phyloP scores from a whole-genome alignment of 2,329 filamentous ascomycete species.

The Fusarium vanettenii region DNA sequence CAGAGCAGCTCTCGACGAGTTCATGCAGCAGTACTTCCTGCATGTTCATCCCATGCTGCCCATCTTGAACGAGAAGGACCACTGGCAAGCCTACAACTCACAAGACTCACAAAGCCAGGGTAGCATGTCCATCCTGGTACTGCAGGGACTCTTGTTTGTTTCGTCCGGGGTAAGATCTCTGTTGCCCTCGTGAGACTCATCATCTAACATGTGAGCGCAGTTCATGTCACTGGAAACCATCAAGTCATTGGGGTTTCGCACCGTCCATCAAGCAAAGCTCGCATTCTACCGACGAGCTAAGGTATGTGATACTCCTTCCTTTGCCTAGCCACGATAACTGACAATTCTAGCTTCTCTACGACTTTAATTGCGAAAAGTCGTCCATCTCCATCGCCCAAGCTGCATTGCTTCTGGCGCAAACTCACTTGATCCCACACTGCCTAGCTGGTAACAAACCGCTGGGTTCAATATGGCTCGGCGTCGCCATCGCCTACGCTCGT shows the following conservation, averaged over 20 bases:
- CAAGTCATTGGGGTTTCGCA: constrained; percentile 34
- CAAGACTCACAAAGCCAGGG: constrained; percentile 1
- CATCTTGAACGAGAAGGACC: constrained; percentile 40
- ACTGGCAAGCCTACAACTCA: constrained; percentile 39
- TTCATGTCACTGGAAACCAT: constrained; percentile 37
- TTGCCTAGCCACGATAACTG: neutral
- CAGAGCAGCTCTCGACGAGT: constrained; percentile 39
- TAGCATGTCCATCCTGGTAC: constrained; percentile 36
- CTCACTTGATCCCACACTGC: constrained; percentile 38
- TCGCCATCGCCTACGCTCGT: constrained; percentile 41
- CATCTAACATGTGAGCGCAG: constrained; percentile 1
- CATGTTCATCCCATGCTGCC: constrained; percentile 47
- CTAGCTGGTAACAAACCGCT: constrained; percentile 41
- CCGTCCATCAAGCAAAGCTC: constrained; percentile 38
- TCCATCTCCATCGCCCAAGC: constrained; percentile 41
- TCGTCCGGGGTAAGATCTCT: constrained; percentile 27
- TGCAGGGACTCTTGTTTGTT: constrained; percentile 40
- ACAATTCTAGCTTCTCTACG: constrained; percentile 35
- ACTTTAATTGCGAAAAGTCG: constrained; percentile 40
- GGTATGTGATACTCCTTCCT: neutral
- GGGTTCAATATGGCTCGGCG: constrained; percentile 41
- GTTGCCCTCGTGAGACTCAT: fast-evolving
- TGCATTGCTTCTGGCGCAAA: constrained; percentile 38
- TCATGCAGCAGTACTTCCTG: constrained; percentile 44
- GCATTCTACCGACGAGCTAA: constrained; percentile 40